Base-by-base conservation (phyloP, 371 early-diverging fungal genomes). In the Saksenaea oblongispora region DNA sequence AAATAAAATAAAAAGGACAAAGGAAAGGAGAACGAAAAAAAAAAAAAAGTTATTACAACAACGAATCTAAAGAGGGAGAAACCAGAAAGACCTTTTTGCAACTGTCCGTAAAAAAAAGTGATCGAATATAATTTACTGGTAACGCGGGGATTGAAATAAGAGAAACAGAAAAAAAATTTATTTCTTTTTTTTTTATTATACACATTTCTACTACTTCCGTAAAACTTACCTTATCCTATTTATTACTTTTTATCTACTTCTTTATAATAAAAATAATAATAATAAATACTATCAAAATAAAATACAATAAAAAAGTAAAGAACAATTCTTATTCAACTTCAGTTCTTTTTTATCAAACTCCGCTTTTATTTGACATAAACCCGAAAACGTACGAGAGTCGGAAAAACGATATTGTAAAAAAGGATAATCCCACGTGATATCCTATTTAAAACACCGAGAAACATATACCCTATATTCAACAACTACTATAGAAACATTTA, bases 31-130 rank as follows among this genome's bases (percentile, higher is more conserved):
- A 59, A 47, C 36, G 27, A 51, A 18, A 34, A 41, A 55, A 67
- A 57, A 10, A 27, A 53, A 14, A 61, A 58, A 66, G 61, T 53
- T 47, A 68, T 58, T 15, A 56, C 56, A 42, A 63, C 41, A 42
- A 56, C 31, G 31, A 31, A 31, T 31, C 24, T 28, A 57, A 57
- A 61, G 37, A 18, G 26, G 26, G 34, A 56, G 26, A 34, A 56
- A 56, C 15, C 26, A 47, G 37, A 34, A 34, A 56, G 57, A 56
- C 34, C 57, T 56, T 56, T 34, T 55, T 31, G 11, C 35, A 7
- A 22, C 10, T n/a, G 44, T 18, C 22, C 51, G 22, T 18, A 47
- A 39, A 47, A 47, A 18, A 47, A 31, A 31, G 7, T 7, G 31
- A 31, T 31, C 31, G 31, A 31, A 31, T 31, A 31, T 31, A 31